A percentile compares a stretch with the other conserved stretches of the same genome.
phyloP scores from a whole-genome alignment of 495 filamentous ascomycete genomes.

The Xylaria scruposa region DNA sequence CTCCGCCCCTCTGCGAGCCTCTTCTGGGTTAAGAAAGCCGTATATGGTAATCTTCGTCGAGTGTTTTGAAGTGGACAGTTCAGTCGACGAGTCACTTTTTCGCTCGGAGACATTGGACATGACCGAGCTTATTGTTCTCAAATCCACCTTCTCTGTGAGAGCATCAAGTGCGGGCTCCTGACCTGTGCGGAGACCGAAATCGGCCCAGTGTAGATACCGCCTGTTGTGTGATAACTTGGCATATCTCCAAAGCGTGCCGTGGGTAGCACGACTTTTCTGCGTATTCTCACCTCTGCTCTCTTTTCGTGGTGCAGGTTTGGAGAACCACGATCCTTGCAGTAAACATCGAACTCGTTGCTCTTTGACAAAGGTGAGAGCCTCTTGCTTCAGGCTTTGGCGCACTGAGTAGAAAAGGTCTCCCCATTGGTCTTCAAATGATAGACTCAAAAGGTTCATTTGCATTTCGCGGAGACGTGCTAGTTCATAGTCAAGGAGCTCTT shows the following conservation, averaged over 20 bases:
- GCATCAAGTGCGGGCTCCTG: constrained; percentile 74
- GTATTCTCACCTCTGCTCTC: constrained; percentile 44
- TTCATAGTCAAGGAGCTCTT: constrained; percentile 85
- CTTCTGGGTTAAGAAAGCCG: constrained; percentile 61
- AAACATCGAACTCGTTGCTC: constrained; percentile 96
- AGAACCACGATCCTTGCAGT: constrained; percentile 89
- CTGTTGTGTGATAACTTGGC: constrained; percentile 91
- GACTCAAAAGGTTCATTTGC: constrained; percentile 93
- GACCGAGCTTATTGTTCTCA: constrained; percentile 88
- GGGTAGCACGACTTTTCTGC: constrained; percentile 46
- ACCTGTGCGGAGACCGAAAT: constrained; percentile 72
- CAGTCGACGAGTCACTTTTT: constrained; percentile 42
- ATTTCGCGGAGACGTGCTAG: constrained; percentile 76
- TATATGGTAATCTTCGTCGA: constrained; percentile 92
- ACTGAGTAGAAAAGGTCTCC: constrained; percentile 87
- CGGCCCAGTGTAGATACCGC: constrained; percentile 88
- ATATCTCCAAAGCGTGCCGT: constrained; percentile 71
- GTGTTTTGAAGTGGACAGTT: constrained; percentile 46
- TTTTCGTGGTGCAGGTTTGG: constrained; percentile 57
- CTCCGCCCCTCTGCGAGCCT: constrained; percentile 40
- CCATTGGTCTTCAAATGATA: constrained; percentile 94
- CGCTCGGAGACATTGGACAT: constrained; percentile 85
- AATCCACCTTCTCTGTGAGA: constrained; percentile 84
- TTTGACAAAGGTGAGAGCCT: constrained; percentile 93
- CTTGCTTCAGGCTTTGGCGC: constrained; percentile 89